A percentile compares a stretch with the other conserved stretches of the same genome.
These are phyloP conservation scores for Crithidia mellificae DNA, from an alignment of 208 protist species.

Conservation along the genomic window DNA sequence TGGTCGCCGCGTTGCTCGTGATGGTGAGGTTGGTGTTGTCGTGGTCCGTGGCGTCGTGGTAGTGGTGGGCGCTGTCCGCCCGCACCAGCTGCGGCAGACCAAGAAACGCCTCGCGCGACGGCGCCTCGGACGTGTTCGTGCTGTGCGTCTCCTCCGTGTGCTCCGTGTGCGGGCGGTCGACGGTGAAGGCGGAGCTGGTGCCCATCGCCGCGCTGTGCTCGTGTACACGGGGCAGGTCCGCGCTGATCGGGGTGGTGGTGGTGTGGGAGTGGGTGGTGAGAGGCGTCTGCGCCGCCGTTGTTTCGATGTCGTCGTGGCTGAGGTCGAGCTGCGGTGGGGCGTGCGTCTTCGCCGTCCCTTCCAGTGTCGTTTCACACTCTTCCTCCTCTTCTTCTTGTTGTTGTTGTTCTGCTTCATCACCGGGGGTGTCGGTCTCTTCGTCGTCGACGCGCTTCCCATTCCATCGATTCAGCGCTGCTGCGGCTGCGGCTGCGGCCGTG, in stretches of 20 bases:
- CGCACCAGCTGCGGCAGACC: constrained; percentile 18
- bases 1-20: neutral
- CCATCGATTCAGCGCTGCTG: too few relatives aligned
- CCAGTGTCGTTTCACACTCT: neutral
- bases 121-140: neutral
- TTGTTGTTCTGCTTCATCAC: too few relatives aligned
- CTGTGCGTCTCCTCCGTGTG: neutral
- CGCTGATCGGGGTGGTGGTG: neutral
- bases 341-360: neutral
- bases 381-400: neutral
- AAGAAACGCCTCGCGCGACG: neutral
- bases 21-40: neutral
- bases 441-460: neutral
- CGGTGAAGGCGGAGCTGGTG: constrained; percentile 2
- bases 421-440: neutral
- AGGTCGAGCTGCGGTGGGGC: constrained; percentile 2
- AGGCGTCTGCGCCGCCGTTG: neutral
- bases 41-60: constrained; percentile 5
- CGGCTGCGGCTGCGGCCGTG: too few relatives aligned
- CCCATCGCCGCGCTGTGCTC: neutral
- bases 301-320: neutral
- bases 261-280: neutral
- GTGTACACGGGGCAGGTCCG: neutral
- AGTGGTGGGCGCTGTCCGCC: constrained; percentile 2
- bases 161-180: neutral